phyloP scores from a whole-genome alignment of 257 asterid genomes.

The Asclepias syriaca region DNA sequence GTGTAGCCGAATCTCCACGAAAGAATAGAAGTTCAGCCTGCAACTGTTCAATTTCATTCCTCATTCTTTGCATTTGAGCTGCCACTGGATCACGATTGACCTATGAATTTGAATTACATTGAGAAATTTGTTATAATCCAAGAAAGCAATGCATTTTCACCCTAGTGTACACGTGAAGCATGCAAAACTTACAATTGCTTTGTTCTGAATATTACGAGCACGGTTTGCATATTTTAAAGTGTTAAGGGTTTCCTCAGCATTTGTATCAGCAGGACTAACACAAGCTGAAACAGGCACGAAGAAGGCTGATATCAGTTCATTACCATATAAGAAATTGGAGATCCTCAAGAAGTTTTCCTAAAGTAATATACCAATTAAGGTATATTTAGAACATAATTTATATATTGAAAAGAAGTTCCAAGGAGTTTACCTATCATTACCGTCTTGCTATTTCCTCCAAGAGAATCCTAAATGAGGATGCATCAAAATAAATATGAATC shows the following conservation, averaged over 20 bases:
- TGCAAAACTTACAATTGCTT: constrained; percentile 71
- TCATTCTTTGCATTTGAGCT: constrained; percentile 81
- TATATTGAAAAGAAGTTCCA: background rate
- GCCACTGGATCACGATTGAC: constrained; percentile 84
- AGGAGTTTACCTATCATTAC: constrained; percentile 84
- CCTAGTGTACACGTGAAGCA: background rate
- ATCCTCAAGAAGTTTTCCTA: background rate
- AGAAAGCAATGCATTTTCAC: background rate
- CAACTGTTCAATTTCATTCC: constrained; percentile 82
- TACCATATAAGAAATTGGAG: background rate
- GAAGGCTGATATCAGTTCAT: background rate
- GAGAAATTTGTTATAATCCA: background rate
- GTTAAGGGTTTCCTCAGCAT: constrained; percentile 89
- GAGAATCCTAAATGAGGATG: constrained; percentile 66
- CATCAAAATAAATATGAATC: constrained; percentile 1
- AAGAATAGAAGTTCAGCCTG: constrained; percentile 80
- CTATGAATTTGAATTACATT: constrained; percentile 32
- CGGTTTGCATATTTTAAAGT: constrained; percentile 95
- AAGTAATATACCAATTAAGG: background rate
- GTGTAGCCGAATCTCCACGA: constrained; percentile 68
- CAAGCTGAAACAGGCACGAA: constrained; percentile 46
- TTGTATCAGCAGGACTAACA: constrained; percentile 92
- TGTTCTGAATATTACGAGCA: constrained; percentile 89
- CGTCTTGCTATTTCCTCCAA: constrained; percentile 96
- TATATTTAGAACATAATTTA: background rate